phyloP scores from a whole-genome alignment of 805 yeast species.

The Cyberlindnera euphorbiae region DNA sequence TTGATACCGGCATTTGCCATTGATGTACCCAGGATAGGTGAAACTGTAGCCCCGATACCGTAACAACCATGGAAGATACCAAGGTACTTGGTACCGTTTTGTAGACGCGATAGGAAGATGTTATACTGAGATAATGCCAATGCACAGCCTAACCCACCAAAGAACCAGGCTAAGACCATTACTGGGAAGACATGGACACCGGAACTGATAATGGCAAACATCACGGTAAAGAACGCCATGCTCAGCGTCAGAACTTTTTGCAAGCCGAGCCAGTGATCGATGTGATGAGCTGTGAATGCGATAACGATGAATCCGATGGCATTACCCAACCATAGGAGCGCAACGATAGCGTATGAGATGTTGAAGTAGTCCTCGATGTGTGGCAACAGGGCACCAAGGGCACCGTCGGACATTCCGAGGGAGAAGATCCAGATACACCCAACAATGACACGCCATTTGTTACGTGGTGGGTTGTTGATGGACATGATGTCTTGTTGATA shows the following conservation, averaged over 20 bases:
- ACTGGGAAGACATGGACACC: slow-evolving; percentile 44
- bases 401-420: slow-evolving; percentile 48
- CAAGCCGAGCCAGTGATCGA: slow-evolving; percentile 39
- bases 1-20: slow-evolving; percentile 45
- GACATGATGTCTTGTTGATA: slow-evolving; percentile 12
- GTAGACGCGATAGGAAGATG: slow-evolving; percentile 43
- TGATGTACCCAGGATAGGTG: slow-evolving; percentile 55
- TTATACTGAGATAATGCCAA: slow-evolving; percentile 45
- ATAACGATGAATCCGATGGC: slow-evolving; percentile 51
- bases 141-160: slow-evolving; percentile 58
- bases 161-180: slow-evolving; percentile 44
- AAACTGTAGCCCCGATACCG: slow-evolving; percentile 59
- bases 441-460: slow-evolving; percentile 38
- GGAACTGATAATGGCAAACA: slow-evolving; percentile 42
- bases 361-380: slow-evolving; percentile 44
- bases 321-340: slow-evolving; percentile 53
- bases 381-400: slow-evolving; percentile 58
- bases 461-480: slow-evolving; percentile 44
- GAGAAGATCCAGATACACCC: slow-evolving; percentile 37
- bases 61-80: slow-evolving; percentile 57
- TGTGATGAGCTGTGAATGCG: slow-evolving; percentile 43
- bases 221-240: slow-evolving; percentile 30
- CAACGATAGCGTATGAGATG: slow-evolving; percentile 48
- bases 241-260: slow-evolving; percentile 37
- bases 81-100: slow-evolving; percentile 39